Evolutionary conservation across 805 yeast genomes (phyloP).

Genomic region (Candida morakotiae): DNA sequence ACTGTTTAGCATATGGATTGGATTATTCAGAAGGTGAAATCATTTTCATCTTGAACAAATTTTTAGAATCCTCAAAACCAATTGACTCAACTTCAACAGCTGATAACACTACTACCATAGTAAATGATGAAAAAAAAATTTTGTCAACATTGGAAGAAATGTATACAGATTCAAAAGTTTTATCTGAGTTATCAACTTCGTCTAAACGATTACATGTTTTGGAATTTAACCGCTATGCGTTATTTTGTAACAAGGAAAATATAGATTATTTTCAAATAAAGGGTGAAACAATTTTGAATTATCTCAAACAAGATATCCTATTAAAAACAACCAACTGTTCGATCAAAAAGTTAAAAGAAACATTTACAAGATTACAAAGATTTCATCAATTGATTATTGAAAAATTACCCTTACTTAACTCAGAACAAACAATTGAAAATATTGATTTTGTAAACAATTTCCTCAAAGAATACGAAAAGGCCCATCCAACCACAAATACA

Average conservation of each 20-base stretch:
- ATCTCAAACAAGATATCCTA: slow-evolving; percentile 4
- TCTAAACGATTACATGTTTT: slow-evolving; percentile 5
- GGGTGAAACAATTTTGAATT: slow-evolving; percentile 5
- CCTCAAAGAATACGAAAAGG: slow-evolving; percentile 4
- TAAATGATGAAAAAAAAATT: slow-evolving; percentile 7
- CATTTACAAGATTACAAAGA: slow-evolving; percentile 6
- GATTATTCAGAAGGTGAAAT: slow-evolving; percentile 10
- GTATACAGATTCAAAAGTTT: slow-evolving; percentile 4
- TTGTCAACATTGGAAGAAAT: slow-evolving; percentile 4
- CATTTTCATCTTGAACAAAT: slow-evolving; percentile 5
- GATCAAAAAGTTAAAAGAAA: slow-evolving; percentile 6
- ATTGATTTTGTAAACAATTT: slow-evolving; percentile 6
- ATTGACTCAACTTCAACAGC: background rate
- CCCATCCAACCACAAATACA: background rate
- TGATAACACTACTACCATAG: background rate
- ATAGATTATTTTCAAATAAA: slow-evolving; percentile 8
- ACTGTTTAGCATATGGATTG: slow-evolving; percentile 7
- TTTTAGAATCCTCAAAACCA: background rate
- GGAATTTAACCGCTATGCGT: slow-evolving; percentile 10
- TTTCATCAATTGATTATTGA: slow-evolving; percentile 8
- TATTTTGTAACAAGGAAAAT: slow-evolving; percentile 6
- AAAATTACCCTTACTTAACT: slow-evolving; percentile 3
- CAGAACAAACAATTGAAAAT: slow-evolving; percentile 1
- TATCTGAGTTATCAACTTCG: slow-evolving; percentile 5
- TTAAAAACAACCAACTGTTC: slow-evolving; percentile 3